Conservation (phyloP, 1,284 basidiomycete genomes). For the Ceratobasidium sp. region DNA sequence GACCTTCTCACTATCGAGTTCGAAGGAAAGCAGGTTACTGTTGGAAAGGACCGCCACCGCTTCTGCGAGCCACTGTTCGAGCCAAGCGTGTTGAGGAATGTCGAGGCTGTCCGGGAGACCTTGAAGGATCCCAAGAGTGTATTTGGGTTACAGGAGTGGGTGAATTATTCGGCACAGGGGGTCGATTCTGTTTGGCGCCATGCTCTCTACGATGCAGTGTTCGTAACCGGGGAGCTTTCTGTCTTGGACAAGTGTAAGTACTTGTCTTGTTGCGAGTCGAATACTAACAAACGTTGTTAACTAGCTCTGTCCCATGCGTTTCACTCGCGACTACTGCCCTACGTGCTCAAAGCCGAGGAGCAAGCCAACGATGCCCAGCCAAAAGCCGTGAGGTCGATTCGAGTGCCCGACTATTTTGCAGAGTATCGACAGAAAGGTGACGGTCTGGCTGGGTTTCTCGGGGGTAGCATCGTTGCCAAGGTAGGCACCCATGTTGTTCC, state of each 20-base stretch:
- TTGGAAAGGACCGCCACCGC: slow-evolving; percentile 89
- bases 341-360: slow-evolving; percentile 71
- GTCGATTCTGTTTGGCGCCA: slow-evolving; percentile 32
- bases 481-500: slow-evolving; percentile 59
- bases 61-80: slow-evolving; percentile 92
- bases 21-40: slow-evolving; percentile 64
- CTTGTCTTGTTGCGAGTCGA: slow-evolving; percentile 17
- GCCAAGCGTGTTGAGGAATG: slow-evolving; percentile 46
- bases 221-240: slow-evolving; percentile 85
- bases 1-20: slow-evolving; percentile 83
- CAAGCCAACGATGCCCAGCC: slow-evolving; percentile 65
- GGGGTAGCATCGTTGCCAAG: slow-evolving; percentile 88
- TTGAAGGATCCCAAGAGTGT: slow-evolving; percentile 42
- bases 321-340: slow-evolving; percentile 78
- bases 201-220: slow-evolving; percentile 57
- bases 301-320: slow-evolving; percentile 76
- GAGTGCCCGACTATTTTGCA: slow-evolving; percentile 92
- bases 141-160: slow-evolving; percentile 69
- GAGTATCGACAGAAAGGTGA: slow-evolving; percentile 89
- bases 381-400: slow-evolving; percentile 70
- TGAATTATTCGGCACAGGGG: slow-evolving; percentile 66
- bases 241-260: slow-evolving; percentile 78
- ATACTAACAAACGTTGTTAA: slow-evolving; percentile 30
- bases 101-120: slow-evolving; percentile 50
- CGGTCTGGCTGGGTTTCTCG: slow-evolving; percentile 85